Conservation (phyloP, 164 flowering plant genomes). For the Taxillus chinensis region DNA sequence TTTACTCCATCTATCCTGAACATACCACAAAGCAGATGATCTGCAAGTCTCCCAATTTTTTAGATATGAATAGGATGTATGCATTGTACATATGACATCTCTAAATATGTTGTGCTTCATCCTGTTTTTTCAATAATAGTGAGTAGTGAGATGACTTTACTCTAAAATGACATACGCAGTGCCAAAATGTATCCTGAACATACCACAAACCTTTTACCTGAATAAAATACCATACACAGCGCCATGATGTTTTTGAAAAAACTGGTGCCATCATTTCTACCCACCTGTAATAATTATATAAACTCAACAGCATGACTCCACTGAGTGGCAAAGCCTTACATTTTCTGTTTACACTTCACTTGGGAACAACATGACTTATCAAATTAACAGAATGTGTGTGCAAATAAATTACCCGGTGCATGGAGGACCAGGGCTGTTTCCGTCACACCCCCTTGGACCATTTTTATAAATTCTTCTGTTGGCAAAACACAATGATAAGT, state of each 20-base stretch:
- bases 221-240: conserved; percentile 34
- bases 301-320: neutral
- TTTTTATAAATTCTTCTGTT: neutral
- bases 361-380: neutral
- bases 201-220: neutral
- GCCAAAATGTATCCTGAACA: neutral
- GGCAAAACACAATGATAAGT: neutral
- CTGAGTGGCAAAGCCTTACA: neutral
- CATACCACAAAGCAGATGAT: no score
- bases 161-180: no score
- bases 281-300: neutral
- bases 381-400: neutral
- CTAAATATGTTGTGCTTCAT: no score
- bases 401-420: neutral
- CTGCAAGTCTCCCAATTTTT: no score
- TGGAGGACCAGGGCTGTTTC: neutral
- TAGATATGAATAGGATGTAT: no score
- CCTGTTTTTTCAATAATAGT: no score
- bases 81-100: no score
- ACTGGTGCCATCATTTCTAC: conserved; percentile 83
- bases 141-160: no score
- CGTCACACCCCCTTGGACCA: neutral
- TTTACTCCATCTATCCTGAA: no score
- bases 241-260: conserved; percentile 84
- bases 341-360: neutral